Percentiles rank a stretch among this genome's conserved stretches.
Conservation (phyloP, 371 early-diverging fungal genomes). For the Mortierella sp. region DNA sequence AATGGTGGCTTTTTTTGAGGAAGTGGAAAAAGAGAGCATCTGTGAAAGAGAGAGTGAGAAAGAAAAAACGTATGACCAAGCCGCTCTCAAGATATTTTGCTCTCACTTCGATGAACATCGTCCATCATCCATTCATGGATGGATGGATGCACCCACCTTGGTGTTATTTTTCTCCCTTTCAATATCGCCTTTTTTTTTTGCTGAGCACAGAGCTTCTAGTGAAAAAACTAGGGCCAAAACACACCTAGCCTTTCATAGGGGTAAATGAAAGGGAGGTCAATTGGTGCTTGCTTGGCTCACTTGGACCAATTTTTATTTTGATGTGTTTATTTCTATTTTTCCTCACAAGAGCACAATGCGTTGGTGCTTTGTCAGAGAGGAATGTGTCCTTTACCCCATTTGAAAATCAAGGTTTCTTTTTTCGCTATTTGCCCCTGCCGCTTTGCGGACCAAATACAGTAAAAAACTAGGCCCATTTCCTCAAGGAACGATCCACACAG, state of each 20-base stretch:
- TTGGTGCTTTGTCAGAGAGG: slow-evolving; percentile 14
- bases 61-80: slow-evolving; percentile 10
- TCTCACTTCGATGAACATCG: not conserved
- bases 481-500: not conserved
- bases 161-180: not conserved
- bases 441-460: not conserved
- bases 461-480: not conserved
- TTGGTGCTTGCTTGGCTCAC: slow-evolving; percentile 8
- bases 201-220: slow-evolving; percentile 12
- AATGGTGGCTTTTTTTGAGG: not conserved
- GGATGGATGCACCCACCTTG: not conserved
- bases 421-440: not conserved
- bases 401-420: not conserved
- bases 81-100: not conserved
- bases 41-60: not conserved
- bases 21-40: not conserved
- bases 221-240: not conserved
- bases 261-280: not conserved
- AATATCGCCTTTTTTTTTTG: not conserved
- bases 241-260: not conserved
- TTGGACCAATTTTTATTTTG: not conserved
- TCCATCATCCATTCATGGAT: not conserved
- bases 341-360: not conserved
- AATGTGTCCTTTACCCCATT: slow-evolving; percentile 7
- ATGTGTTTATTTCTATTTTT: slow-evolving; percentile 2